phyloP scores from a whole-genome alignment of 2,329 filamentous ascomycete genomes.

The Sporothrix brunneoviolacea region DNA sequence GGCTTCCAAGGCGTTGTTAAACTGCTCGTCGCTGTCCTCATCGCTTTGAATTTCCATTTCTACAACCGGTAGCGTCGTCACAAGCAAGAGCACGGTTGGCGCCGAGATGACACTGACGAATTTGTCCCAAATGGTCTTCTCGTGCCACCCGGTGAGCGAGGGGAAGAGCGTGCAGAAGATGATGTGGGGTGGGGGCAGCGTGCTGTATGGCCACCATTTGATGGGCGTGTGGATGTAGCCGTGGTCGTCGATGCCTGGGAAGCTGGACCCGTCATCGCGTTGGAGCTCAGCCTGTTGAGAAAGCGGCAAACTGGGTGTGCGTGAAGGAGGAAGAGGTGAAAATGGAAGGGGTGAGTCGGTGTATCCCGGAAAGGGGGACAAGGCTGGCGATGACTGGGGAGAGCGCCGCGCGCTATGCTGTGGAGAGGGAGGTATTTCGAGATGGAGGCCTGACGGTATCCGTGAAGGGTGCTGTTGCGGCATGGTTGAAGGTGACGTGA shows the following conservation, averaged over 20 bases:
- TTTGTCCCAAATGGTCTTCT: conserved; percentile 81
- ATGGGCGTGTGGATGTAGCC: conserved; percentile 40
- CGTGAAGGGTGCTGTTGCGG: background rate
- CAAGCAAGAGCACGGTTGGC: conserved; percentile 85
- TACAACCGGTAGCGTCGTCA: conserved; percentile 85
- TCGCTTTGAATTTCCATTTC: conserved; percentile 57
- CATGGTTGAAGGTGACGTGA: no score
- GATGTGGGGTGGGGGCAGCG: conserved; percentile 65
- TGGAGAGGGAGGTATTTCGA: conserved; percentile 37
- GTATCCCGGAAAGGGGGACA: conserved; percentile 63
- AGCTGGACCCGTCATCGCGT: conserved; percentile 29
- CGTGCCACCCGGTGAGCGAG: conserved; percentile 72
- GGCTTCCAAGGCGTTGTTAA: background rate
- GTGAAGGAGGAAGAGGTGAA: conserved; percentile 31
- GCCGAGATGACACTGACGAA: conserved; percentile 74
- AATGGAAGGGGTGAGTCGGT: conserved; percentile 49
- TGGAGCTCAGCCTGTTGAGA: conserved; percentile 26
- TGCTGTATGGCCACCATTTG: conserved; percentile 73
- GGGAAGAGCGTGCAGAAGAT: conserved; percentile 75
- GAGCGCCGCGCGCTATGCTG: conserved; percentile 14
- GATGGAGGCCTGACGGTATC: conserved; percentile 25
- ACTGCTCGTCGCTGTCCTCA: conserved; percentile 31
- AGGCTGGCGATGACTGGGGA: conserved; percentile 41
- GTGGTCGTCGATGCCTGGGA: conserved; percentile 36
- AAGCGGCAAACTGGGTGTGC: conserved; percentile 50